Evolutionary conservation across 768 basidiomycete genomes (phyloP), one percentile per base, ranked within the genome.

Genomic region (Trametes gibbosa): DNA sequence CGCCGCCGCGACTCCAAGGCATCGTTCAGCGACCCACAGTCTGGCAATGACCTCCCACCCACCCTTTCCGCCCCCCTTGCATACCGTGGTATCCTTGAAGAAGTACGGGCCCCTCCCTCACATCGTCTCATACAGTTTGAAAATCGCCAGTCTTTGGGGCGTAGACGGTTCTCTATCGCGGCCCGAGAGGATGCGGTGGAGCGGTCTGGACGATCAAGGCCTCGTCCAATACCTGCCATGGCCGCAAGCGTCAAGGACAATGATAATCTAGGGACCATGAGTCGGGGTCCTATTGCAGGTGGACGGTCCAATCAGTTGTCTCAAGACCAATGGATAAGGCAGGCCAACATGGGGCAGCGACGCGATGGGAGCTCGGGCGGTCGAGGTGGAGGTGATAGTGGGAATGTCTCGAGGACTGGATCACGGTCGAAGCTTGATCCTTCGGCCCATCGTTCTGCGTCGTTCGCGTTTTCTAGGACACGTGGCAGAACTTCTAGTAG

Each of bases 291-390:
- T 42, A 75, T 78, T 6, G 40, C 52, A 9, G 80, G 82, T 2
- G 81, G 79, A 8, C 84, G 80, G 63, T 74, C 76, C 40, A 74
- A 79, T 13, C 74, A 77, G 43, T 82, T 92, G 76, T 86, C 91
- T 45, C 77, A 84, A 5, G 74, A 88, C 40, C 78, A 82, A 2
- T 93, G 92, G 91, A 68, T 92, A 51, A 80, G 85, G 14, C 88
- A 79, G 62, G 85, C 92, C 50, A 87, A 84, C 61, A 84, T 88
- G n/a, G 80, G 82, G 8, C 76, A 76, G 29, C 69, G 70, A 63
- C 71, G 82, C 51, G 82, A 84, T 8, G 82, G 81, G 50, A 87
- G 84, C 60, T 81, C 81, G 5, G 80, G 84, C 16, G 76, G 76
- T 3, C 78, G 79, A 13, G 84, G 83, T 58, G 78, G 76, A 5